Base-by-base conservation (phyloP, 495 filamentous ascomycete species). In the Saxophila tyrrhenica region DNA sequence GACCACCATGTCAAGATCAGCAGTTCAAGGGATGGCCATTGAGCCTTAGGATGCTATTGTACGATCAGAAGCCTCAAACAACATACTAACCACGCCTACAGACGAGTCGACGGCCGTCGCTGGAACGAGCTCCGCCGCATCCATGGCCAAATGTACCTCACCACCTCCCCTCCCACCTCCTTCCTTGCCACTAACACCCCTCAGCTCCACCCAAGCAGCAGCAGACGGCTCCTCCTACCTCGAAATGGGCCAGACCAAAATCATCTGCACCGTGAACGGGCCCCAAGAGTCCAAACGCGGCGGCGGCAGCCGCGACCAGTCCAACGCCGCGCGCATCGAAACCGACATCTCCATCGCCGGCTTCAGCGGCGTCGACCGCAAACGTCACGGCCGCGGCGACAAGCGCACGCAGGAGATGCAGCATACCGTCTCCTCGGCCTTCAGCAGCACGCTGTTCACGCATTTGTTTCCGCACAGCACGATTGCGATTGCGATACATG, bases 111-210 rank as follows among this genome's bases (percentile, higher is more conserved):
- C 69, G 90, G 92, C 55, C 87, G 92, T 10, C 81, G 92, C 45
- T 99, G 94, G 94, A 99, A 99, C 72, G 92, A 99, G 69, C 82
- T 97, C 41, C 88, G 92, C 24, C 83, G 87, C 25, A 74, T 97
- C 43, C 80, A 84, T 70, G 91, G 85, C 38, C 86, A 94, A 70
- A 88, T 97, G 41, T 44, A 44, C 19, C 7, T 21, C 35, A 16
- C 16, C 35, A 8, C 8, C 8, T 17, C 15, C 8, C 41, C 41
- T 8, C 41, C 19, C 41, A 9, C 41, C 19, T n/a, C 5, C 41
- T 17, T 13, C 29, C 29, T 13, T 7, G 13, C 29, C 29, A 44
- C 41, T 44, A 44, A 44, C 19, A 7, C n/a, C 19, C 41, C 7
- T 44, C 41, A 44, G 45, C 66, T 85, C 82, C 41, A 95, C 87